Percentiles rank a stretch among this genome's conserved stretches.
phyloP scores from a whole-genome alignment of 2,329 filamentous ascomycete genomes.

The Neocatenulostroma microsporum region DNA sequence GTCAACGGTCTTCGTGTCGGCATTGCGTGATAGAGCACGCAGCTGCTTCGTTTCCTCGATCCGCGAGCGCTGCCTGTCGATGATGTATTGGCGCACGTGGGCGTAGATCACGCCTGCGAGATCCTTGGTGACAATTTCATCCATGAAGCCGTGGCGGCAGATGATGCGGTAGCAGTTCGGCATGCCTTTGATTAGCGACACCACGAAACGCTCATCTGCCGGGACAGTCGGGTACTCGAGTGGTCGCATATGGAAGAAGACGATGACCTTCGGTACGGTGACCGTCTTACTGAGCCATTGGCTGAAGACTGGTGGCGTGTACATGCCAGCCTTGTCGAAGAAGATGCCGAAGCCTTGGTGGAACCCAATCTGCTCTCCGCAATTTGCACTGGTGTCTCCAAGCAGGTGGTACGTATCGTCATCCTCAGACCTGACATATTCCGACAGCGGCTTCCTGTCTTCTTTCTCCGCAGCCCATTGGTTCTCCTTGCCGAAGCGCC shows the following conservation, averaged over 20 bases:
- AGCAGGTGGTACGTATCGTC: slow-evolving; percentile 22
- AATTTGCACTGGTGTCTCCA: slow-evolving; percentile 12
- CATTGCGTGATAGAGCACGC: too few relatives aligned
- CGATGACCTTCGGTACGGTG: slow-evolving; percentile 57
- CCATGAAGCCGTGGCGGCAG: slow-evolving; percentile 64
- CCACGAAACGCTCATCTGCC: slow-evolving; percentile 45
- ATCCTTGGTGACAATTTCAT: slow-evolving; percentile 59
- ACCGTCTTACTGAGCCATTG: slow-evolving; percentile 67
- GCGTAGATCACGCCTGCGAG: slow-evolving; percentile 54
- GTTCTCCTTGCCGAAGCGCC: slow-evolving; percentile 70
- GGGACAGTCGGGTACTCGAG: slow-evolving; percentile 49
- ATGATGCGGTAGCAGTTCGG: slow-evolving; percentile 62
- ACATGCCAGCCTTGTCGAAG: slow-evolving; percentile 67
- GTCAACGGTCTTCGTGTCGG: too few relatives aligned
- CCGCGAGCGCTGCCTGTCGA: too few relatives aligned
- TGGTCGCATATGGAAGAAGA: slow-evolving; percentile 67
- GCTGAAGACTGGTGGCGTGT: slow-evolving; percentile 59
- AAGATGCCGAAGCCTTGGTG: slow-evolving; percentile 58
- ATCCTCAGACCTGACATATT: slow-evolving; percentile 33
- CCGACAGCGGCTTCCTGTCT: slow-evolving; percentile 49
- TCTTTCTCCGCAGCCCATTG: slow-evolving; percentile 65
- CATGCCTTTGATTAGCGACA: slow-evolving; percentile 38
- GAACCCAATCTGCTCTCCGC: slow-evolving; percentile 35
- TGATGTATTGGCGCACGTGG: slow-evolving; percentile 41
- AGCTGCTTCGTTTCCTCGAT: too few relatives aligned